These are phyloP conservation scores for Panaeolus cyanescens DNA, from an alignment of 768 basidiomycete species.

Conservation along the genomic window DNA sequence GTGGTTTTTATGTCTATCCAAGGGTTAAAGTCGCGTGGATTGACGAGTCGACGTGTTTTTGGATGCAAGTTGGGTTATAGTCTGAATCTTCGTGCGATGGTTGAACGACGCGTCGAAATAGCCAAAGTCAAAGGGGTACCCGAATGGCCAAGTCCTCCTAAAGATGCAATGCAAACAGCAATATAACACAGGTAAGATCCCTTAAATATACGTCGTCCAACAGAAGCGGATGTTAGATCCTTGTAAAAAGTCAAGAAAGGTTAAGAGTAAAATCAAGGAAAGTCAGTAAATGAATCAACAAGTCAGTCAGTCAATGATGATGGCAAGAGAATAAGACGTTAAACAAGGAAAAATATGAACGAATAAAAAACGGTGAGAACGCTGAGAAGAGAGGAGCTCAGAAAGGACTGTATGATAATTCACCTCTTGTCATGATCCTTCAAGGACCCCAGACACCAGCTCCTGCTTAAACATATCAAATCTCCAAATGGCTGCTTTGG, in stretches of 20 bases:
- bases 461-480: not conserved
- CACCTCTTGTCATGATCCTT: too few relatives aligned
- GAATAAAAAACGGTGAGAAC: not conserved
- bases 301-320: not conserved
- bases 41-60: not conserved
- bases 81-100: not conserved
- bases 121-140: not conserved
- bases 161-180: not conserved
- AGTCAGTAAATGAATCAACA: not conserved
- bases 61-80: not conserved
- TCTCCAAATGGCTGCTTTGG: not conserved
- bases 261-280: not conserved
- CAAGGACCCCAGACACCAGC: too few relatives aligned
- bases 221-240: not conserved
- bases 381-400: not conserved
- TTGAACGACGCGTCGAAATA: too few relatives aligned
- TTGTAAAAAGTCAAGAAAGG: not conserved
- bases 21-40: not conserved
- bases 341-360: not conserved
- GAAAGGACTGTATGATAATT: not conserved
- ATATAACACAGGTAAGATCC: not conserved
- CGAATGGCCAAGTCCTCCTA: not conserved
- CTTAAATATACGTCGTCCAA: not conserved
- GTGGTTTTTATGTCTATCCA: not conserved
- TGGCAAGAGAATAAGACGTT: not conserved